These are phyloP conservation scores for Metroxylon sagu DNA, from an alignment of 176 grass and related monocot genomes.

Conservation along the genomic window DNA sequence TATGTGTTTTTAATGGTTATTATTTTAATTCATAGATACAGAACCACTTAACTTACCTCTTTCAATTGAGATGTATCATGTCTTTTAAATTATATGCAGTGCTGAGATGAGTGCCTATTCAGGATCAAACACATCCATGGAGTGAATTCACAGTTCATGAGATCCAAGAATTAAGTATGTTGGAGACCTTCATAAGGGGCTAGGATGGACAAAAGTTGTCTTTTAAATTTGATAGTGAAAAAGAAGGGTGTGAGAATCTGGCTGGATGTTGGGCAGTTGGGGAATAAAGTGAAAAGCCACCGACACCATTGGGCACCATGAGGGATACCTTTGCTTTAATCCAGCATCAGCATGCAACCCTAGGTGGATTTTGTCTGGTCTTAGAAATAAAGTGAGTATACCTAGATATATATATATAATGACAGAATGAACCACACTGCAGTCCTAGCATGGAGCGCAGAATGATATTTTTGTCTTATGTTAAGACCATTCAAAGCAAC, in stretches of 20 bases:
- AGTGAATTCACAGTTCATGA: no score
- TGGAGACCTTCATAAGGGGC: no score
- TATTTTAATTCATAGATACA: no score
- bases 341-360: not conserved
- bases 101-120: no score
- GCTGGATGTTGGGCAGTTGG: not conserved
- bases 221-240: constrained; percentile 6
- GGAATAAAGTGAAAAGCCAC: constrained; percentile 3
- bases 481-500: not conserved
- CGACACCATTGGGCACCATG: not conserved
- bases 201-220: no score
- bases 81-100: no score
- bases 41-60: no score
- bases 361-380: not conserved
- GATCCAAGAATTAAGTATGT: no score
- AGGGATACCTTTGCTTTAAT: not conserved
- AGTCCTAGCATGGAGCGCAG: not conserved
- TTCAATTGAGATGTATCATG: no score
- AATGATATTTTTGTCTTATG: not conserved
- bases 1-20: no score
- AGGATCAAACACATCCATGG: no score
- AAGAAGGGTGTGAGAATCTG: constrained; percentile 3
- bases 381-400: not conserved
- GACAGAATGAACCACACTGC: not conserved
- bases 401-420: not conserved